These are phyloP conservation scores for Candida glaebosa DNA, from an alignment of 805 yeast species.

Conservation along the genomic window DNA sequence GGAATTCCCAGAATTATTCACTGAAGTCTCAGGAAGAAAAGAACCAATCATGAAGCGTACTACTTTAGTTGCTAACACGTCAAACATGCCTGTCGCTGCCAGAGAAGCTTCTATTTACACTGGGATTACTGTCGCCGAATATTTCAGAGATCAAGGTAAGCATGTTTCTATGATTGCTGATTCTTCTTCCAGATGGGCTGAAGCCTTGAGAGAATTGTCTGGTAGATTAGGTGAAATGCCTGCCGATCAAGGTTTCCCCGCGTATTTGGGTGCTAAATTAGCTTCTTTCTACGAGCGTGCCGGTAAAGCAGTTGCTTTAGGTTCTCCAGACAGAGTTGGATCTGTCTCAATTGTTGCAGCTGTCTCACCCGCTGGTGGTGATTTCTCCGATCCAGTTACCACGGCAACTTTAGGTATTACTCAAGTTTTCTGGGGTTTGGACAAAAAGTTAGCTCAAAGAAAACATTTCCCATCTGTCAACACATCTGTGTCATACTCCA, in stretches of 20 bases:
- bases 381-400: conserved; percentile 99
- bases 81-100: conserved; percentile 99
- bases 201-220: conserved; percentile 98
- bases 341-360: conserved; percentile 99
- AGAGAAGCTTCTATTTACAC: conserved; percentile 99
- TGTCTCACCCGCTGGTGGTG: conserved; percentile 99
- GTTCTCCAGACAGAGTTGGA: conserved; percentile 94
- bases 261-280: conserved; percentile 96
- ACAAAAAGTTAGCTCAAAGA: conserved; percentile 98
- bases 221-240: conserved; percentile 99
- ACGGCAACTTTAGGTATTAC: conserved; percentile 98
- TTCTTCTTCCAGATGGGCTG: conserved; percentile 99
- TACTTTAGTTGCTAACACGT: conserved; percentile 95
- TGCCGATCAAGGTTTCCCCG: conserved; percentile 99
- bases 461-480: conserved; percentile 99
- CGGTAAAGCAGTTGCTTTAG: conserved; percentile 91
- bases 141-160: conserved; percentile 99
- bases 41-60: conserved; percentile 99
- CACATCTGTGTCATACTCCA: conserved; percentile 94
- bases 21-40: conserved; percentile 86
- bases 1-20: conserved; percentile 98
- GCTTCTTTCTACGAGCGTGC: conserved; percentile 99
- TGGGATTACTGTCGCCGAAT: conserved; percentile 97
- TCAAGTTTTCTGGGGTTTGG: conserved; percentile 99
- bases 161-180: conserved; percentile 99